phyloP scores from a whole-genome alignment of 768 basidiomycete genomes.

The Boletus rex-veris region DNA sequence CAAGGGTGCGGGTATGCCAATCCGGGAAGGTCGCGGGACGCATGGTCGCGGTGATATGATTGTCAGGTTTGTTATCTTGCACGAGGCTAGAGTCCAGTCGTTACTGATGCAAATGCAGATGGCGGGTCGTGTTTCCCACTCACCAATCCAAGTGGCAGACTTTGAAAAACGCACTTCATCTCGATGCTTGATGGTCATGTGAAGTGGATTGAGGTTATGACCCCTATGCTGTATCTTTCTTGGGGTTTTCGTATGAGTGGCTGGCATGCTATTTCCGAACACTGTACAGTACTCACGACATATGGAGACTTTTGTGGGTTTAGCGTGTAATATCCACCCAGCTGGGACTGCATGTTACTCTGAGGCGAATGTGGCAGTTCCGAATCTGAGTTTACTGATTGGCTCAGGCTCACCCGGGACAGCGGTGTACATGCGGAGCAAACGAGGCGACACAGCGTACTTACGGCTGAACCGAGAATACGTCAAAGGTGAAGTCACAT shows the following conservation, averaged over 20 bases:
- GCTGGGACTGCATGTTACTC: neutral
- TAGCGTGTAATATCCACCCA: neutral
- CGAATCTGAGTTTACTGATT: too few relatives aligned
- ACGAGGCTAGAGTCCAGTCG: neutral
- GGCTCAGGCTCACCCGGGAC: neutral
- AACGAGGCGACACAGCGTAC: conserved; percentile 9
- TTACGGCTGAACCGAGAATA: conserved; percentile 9
- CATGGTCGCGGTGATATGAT: conserved; percentile 61
- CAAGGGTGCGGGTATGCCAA: conserved; percentile 68
- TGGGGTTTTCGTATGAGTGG: conserved; percentile 13
- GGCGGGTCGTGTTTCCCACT: conserved; percentile 31
- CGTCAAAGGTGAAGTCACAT: conserved; percentile 4
- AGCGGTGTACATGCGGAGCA: conserved; percentile 14
- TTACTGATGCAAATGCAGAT: conserved; percentile 16
- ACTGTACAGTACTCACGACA: conserved; percentile 30
- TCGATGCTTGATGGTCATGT: conserved; percentile 21
- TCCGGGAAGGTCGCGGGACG: conserved; percentile 48
- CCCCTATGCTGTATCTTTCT: conserved; percentile 18
- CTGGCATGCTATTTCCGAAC: conserved; percentile 7
- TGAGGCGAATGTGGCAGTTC: too few relatives aligned
- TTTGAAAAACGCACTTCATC: conserved; percentile 27
- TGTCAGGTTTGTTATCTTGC: conserved; percentile 43
- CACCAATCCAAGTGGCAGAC: conserved; percentile 33
- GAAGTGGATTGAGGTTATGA: conserved; percentile 12
- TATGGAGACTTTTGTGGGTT: conserved; percentile 10